Evolutionary conservation across 1,139 yeast genomes (phyloP).

Genomic region (Suhomyces wounanorum): DNA sequence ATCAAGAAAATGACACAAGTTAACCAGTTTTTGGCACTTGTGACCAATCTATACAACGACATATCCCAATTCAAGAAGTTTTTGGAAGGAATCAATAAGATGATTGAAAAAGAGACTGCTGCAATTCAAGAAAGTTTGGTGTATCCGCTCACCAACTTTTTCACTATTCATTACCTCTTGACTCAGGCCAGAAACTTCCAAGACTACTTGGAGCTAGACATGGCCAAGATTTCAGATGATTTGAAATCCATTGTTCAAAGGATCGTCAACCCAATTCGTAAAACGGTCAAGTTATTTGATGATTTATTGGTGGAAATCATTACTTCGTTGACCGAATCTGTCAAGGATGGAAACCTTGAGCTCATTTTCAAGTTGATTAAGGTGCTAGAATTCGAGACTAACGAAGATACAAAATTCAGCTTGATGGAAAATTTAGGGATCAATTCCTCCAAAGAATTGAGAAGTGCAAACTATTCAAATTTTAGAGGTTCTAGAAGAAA

Average conservation of each 20-base stretch:
- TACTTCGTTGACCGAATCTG: conserved; percentile 67
- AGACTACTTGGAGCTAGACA: conserved; percentile 66
- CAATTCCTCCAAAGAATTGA: conserved; percentile 19
- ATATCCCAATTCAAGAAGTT: conserved; percentile 59
- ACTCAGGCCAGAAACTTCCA: conserved; percentile 74
- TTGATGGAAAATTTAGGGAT: conserved; percentile 50
- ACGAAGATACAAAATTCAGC: conserved; percentile 66
- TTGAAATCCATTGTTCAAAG: conserved; percentile 65
- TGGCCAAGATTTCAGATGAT: conserved; percentile 62
- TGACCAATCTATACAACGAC: conserved; percentile 63
- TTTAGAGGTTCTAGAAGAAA: conserved; percentile 55
- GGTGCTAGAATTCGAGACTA: conserved; percentile 77
- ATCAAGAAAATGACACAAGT: conserved; percentile 64
- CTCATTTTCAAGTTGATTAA: conserved; percentile 73
- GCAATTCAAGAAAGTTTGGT: conserved; percentile 51
- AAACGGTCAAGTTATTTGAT: conserved; percentile 62
- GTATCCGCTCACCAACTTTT: conserved; percentile 59
- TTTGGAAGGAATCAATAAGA: conserved; percentile 48
- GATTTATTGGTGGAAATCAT: conserved; percentile 60
- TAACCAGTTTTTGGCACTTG: conserved; percentile 72
- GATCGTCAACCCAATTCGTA: conserved; percentile 55
- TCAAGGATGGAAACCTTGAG: conserved; percentile 65
- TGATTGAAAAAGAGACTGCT: conserved; percentile 58
- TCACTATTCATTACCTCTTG: conserved; percentile 68
- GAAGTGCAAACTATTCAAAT: conserved; percentile 30